Conservation (phyloP, 2,329 filamentous ascomycete genomes). For the Phialophora chinensis region DNA sequence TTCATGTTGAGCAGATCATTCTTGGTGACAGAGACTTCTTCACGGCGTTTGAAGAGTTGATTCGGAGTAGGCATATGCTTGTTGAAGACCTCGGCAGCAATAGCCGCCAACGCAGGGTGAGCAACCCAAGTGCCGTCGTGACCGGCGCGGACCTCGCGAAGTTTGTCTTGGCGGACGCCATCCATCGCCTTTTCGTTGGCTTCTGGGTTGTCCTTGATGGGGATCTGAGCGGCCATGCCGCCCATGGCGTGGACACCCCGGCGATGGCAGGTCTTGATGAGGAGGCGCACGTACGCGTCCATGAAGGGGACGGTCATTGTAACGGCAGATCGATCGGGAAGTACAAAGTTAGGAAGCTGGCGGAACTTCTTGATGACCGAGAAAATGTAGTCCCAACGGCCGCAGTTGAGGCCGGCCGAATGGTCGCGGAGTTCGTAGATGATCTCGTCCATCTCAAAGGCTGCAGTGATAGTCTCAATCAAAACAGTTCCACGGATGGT, state of each 20-base stretch:
- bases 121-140: constrained; percentile 99
- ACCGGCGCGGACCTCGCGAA: constrained; percentile 91
- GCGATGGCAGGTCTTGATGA: constrained; percentile 98
- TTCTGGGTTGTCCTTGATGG: constrained; percentile 90
- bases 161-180: constrained; percentile 89
- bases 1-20: constrained; percentile 99
- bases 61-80: constrained; percentile 98
- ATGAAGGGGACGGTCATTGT: constrained; percentile 99
- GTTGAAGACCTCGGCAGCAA: constrained; percentile 94
- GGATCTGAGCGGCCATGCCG: constrained; percentile 98
- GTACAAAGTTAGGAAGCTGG: constrained; percentile 87
- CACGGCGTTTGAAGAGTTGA: constrained; percentile 87
- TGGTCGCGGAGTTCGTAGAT: constrained; percentile 99
- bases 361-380: constrained; percentile 99
- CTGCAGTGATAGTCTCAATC: constrained; percentile 96
- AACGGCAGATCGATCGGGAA: constrained; percentile 86
- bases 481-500: constrained; percentile 94
- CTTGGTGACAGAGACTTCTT: constrained; percentile 83
- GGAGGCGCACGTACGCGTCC: constrained; percentile 93
- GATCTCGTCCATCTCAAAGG: constrained; percentile 99
- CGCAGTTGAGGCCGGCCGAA: constrained; percentile 95
- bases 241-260: constrained; percentile 98
- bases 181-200: constrained; percentile 97
- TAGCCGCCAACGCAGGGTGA: constrained; percentile 86
- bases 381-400: constrained; percentile 99